A percentile compares a stretch with the other conserved stretches of the same genome.
Evolutionary conservation across 2,329 filamentous ascomycete species (phyloP).

Genomic region (Colletotrichum orbiculare): DNA sequence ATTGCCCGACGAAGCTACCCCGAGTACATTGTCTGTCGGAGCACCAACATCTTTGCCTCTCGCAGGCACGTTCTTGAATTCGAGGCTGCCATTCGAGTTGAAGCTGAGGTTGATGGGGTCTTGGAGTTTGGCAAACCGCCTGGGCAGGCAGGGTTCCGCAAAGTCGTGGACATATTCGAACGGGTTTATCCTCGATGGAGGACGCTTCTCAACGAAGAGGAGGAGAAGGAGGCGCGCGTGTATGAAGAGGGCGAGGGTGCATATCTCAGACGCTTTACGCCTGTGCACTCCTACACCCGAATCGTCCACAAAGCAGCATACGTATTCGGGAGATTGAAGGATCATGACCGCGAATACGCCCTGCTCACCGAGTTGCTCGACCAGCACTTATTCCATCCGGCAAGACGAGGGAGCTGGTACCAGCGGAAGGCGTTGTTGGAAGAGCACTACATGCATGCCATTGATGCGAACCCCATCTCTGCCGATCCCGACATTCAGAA

Average conservation of each 20-base stretch:
- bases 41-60: constrained; percentile 87
- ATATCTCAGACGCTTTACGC: constrained; percentile 89
- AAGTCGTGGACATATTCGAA: constrained; percentile 78
- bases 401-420: constrained; percentile 91
- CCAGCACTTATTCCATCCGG: constrained; percentile 86
- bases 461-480: constrained; percentile 57
- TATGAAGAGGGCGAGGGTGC: constrained; percentile 88
- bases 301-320: constrained; percentile 89
- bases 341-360: constrained; percentile 80
- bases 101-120: constrained; percentile 83
- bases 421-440: constrained; percentile 94
- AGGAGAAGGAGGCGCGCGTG: constrained; percentile 78
- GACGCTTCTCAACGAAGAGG: constrained; percentile 76
- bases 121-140: constrained; percentile 82
- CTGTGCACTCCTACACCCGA: constrained; percentile 92
- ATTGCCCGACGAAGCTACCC: constrained; percentile 91
- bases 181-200: constrained; percentile 86
- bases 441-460: constrained; percentile 89
- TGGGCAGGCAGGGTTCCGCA: constrained; percentile 71
- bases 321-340: constrained; percentile 83
- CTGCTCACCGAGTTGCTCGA: constrained; percentile 79
- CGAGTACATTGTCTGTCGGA: constrained; percentile 88
- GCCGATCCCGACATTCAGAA: constrained; percentile 67
- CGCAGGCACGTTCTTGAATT: constrained; percentile 84
- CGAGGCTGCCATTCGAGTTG: constrained; percentile 84